Evolutionary conservation across 805 yeast species (phyloP), one percentile per base, ranked within the genome.

Genomic region (Debaryomyces tyrocola): DNA sequence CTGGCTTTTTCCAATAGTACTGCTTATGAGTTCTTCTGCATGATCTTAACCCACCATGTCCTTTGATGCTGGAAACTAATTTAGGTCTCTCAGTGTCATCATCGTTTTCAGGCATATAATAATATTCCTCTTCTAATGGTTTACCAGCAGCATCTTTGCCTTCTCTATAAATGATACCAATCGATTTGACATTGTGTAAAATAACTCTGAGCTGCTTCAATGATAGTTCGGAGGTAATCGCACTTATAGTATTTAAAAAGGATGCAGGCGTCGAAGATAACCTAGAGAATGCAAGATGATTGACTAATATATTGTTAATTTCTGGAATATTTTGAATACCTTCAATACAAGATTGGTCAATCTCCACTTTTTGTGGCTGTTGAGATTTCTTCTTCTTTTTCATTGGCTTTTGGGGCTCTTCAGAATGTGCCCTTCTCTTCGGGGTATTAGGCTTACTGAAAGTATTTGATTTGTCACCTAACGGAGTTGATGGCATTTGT

Each of bases 91-190:
- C 82, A 21, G 61, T 58, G 59, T 92, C 96, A 33, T 67, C 62
- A 65, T 94, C 99, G 39, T 83, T 78, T 54, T 90, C 98, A 3
- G 90, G 83, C 47, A 84, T 82, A 61, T 94, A 94, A 65, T 90
- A 94, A 61, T 89, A 94, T 63, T 94, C 97, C 63, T 90, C 96
- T 54, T 92, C 98, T 51, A 94, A 74, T 3, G 87, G 88, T 64
- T 90, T 90, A 9, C 98, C 99, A 2, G 97, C 95, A 2, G 98
- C 97, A 66, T 94, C 99, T 64, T 90, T 91, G 41, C 97, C 97
- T 48, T 79, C 76, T 64, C 98, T 85, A 58, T 82, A 80, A 49
- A 94, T 91, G 9, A 87, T 85, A n/a, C 98, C 98, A 48, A 92
- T 78, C 57, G 92, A 85, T 4, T 66, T 57, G 33, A 82, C 68